phyloP scores from a whole-genome alignment of 2,329 filamentous ascomycete species.

The Pseudonectria buxi region DNA sequence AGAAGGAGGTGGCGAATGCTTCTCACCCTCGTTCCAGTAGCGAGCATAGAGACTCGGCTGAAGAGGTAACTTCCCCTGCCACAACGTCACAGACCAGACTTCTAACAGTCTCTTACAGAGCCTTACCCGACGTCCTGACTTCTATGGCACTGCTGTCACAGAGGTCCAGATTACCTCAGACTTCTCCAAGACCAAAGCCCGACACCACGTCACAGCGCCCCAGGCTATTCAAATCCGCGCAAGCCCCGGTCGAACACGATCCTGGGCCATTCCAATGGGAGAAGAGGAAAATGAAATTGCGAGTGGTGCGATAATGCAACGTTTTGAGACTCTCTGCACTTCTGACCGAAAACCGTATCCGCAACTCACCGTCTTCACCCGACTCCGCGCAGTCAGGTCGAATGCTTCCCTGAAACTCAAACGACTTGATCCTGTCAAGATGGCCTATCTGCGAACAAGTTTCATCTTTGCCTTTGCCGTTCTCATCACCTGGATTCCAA shows the following conservation, averaged over 20 bases:
- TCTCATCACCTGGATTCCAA: constrained; percentile 56
- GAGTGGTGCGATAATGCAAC: constrained; percentile 10
- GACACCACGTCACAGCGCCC: constrained; percentile 7
- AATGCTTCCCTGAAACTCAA: constrained; percentile 27
- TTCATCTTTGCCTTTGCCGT: constrained; percentile 55
- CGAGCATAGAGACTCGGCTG: constrained; percentile 25
- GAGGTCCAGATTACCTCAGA: constrained; percentile 40
- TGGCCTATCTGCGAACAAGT: constrained; percentile 53
- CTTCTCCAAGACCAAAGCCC: constrained; percentile 9
- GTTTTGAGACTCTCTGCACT: constrained; percentile 25
- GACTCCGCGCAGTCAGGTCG: constrained; percentile 19
- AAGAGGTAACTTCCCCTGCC: constrained; percentile 23
- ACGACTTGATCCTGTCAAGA: constrained; percentile 47
- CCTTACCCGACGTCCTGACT: constrained; percentile 22
- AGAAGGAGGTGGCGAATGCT: constrained; percentile 12
- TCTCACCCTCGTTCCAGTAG: constrained; percentile 18
- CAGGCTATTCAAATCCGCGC: constrained; percentile 8
- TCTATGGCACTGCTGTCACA: constrained; percentile 42
- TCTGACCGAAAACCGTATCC: constrained; percentile 15
- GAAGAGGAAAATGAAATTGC: constrained; percentile 10
- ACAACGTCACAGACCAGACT: neutral
- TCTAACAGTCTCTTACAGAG: constrained; percentile 19
- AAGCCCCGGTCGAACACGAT: constrained; percentile 14
- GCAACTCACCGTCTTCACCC: constrained; percentile 10
- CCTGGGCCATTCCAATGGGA: constrained; percentile 17